Conservation (phyloP, 352 stramenopile genomes). For the Peronospora farinosa region DNA sequence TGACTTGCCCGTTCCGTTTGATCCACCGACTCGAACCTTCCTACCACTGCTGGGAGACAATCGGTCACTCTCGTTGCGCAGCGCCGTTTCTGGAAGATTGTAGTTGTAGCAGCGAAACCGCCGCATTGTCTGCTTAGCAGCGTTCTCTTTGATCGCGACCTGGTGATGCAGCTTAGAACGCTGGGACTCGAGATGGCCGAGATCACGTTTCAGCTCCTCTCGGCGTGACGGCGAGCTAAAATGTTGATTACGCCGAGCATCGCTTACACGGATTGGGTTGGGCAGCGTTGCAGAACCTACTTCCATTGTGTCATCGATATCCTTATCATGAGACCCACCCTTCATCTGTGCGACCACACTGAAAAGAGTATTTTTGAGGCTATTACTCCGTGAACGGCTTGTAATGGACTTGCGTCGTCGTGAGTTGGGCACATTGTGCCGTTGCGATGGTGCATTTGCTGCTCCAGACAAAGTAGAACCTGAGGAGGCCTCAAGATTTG, state of each 20-base stretch:
- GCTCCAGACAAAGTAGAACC: conserved; percentile 5
- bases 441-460: conserved; percentile 3
- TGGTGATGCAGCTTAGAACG: conserved; percentile 58
- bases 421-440: conserved; percentile 35
- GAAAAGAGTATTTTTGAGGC: conserved; percentile 51
- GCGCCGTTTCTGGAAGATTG: conserved; percentile 55
- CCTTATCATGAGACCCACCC: conserved; percentile 33
- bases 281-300: conserved; percentile 32
- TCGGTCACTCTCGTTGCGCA: conserved; percentile 44
- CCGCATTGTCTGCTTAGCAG: conserved; percentile 49
- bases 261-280: conserved; percentile 25
- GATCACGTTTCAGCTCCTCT: conserved; percentile 49
- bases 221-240: conserved; percentile 32
- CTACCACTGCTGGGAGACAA: conserved; percentile 34
- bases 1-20: conserved; percentile 12
- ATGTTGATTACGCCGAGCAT: conserved; percentile 17
- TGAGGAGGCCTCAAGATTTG: conserved; percentile 18
- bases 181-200: conserved; percentile 55
- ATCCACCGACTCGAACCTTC: conserved; percentile 17
- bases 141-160: conserved; percentile 55
- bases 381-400: conserved; percentile 61
- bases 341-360: conserved; percentile 64
- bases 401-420: conserved; percentile 50
- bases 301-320: conserved; percentile 18
- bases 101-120: conserved; percentile 80